Percentiles rank a stretch among this genome's conserved stretches.
Conservation (phyloP, 2,329 filamentous ascomycete species). For the Monosporascus sp. region DNA sequence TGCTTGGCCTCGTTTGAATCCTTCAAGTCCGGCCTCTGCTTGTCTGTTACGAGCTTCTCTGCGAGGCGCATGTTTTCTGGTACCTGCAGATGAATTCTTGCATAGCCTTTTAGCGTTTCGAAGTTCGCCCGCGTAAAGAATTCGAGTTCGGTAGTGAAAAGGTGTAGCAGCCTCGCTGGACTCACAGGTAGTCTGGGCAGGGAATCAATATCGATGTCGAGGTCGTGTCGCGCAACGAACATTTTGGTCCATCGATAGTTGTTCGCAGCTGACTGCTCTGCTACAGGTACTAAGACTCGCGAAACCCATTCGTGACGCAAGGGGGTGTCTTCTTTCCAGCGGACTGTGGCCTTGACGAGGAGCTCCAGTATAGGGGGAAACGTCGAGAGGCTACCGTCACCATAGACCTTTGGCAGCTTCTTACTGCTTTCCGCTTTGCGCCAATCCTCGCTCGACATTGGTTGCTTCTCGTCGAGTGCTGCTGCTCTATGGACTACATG, state of each 20-base stretch:
- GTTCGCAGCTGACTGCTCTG: slow-evolving; percentile 23
- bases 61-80: slow-evolving; percentile 14
- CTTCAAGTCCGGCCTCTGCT: slow-evolving; percentile 12
- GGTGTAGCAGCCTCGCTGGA: slow-evolving; percentile 2
- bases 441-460: slow-evolving; percentile 25
- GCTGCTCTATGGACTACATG: slow-evolving; percentile 23
- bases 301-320: slow-evolving; percentile 9
- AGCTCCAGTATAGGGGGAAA: slow-evolving; percentile 13
- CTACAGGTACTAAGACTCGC: slow-evolving; percentile 15
- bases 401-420: slow-evolving; percentile 9
- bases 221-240: slow-evolving; percentile 25
- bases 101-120: slow-evolving; percentile 9
- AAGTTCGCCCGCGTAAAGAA: slow-evolving; percentile 15
- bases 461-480: slow-evolving; percentile 24
- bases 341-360: not conserved
- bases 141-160: slow-evolving; percentile 8
- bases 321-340: not conserved
- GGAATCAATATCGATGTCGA: slow-evolving; percentile 13
- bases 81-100: slow-evolving; percentile 18
- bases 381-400: slow-evolving; percentile 1
- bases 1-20: slow-evolving; percentile 24
- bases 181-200: slow-evolving; percentile 20
- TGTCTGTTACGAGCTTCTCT: slow-evolving; percentile 16
- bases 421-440: slow-evolving; percentile 2
- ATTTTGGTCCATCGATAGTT: slow-evolving; percentile 26